A percentile compares a stretch with the other conserved stretches of the same genome.
Evolutionary conservation across 1,139 yeast species (phyloP).

Genomic region (Petasospora rhodanensis): DNA sequence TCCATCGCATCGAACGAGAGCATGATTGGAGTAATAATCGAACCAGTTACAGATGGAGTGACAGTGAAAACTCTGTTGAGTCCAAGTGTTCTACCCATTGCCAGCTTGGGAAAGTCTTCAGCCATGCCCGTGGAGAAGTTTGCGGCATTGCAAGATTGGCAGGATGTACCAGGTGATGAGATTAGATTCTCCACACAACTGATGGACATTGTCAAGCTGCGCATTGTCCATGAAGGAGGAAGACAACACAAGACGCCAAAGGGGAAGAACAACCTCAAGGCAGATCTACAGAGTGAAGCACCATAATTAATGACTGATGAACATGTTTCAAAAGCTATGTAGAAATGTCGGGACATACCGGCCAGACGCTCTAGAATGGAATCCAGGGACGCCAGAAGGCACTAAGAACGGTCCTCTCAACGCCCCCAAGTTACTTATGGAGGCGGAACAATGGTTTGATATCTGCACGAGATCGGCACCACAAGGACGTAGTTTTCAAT

Average conservation of each 20-base stretch:
- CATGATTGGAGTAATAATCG: neutral
- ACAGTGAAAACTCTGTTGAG: neutral
- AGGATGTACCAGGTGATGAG: too few species aligned
- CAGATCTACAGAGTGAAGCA: too few species aligned
- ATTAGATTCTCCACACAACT: neutral
- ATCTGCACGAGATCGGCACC: constrained; percentile 29
- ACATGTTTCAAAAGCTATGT: neutral
- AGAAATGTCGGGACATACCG: constrained; percentile 25
- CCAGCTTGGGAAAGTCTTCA: neutral
- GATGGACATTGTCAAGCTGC: too few species aligned
- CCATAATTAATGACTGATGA: neutral
- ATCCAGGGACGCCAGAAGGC: neutral
- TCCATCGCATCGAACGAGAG: neutral
- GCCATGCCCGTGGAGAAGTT: constrained; percentile 11
- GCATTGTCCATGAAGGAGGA: too few species aligned
- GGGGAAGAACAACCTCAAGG: too few species aligned
- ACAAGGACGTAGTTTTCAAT: constrained; percentile 23
- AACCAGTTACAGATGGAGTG: neutral
- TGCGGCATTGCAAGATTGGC: constrained; percentile 2
- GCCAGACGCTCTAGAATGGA: too few species aligned
- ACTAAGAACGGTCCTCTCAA: too few species aligned
- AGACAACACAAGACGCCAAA: too few species aligned
- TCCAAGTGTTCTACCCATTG: neutral
- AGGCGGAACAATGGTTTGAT: too few species aligned
- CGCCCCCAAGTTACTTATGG: too few species aligned